Percentiles rank a stretch among this genome's conserved stretches.
These are phyloP conservation scores for Aspergillus versicolor DNA, from an alignment of 2,329 filamentous ascomycete genomes.

Conservation along the genomic window DNA sequence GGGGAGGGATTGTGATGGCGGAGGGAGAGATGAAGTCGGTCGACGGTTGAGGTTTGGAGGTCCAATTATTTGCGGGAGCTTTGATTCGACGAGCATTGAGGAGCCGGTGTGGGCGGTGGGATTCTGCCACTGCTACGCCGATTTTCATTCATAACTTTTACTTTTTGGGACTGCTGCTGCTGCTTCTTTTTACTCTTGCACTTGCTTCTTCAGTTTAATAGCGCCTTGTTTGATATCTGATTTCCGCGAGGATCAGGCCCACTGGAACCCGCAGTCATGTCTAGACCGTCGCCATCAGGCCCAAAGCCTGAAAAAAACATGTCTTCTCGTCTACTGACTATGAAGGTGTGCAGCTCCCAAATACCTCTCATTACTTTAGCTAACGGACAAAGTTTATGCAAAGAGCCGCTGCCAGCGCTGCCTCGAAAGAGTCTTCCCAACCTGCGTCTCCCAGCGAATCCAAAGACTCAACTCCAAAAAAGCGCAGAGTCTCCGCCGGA, in stretches of 20 bases:
- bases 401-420: constrained; percentile 67
- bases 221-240: neutral
- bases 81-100: constrained; percentile 21
- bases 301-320: constrained; percentile 66
- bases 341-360: constrained; percentile 61
- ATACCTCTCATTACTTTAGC: neutral
- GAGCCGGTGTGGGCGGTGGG: constrained; percentile 20
- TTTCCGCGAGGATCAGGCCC: neutral
- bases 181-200: neutral
- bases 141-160: constrained; percentile 9
- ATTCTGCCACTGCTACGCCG: constrained; percentile 20
- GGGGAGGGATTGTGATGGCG: constrained; percentile 16
- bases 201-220: neutral
- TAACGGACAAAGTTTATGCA: constrained; percentile 72
- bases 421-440: constrained; percentile 43
- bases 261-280: constrained; percentile 26
- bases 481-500: constrained; percentile 32
- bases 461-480: constrained; percentile 34
- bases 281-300: constrained; percentile 45
- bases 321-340: constrained; percentile 84
- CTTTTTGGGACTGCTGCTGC: neutral
- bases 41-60: constrained; percentile 32
- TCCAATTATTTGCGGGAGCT: constrained; percentile 23
- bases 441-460: constrained; percentile 49
- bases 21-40: constrained; percentile 20